Evolutionary conservation across 1,139 yeast genomes (phyloP), one percentile per base, ranked within the genome.

Genomic region (Torulaspora globosa): DNA sequence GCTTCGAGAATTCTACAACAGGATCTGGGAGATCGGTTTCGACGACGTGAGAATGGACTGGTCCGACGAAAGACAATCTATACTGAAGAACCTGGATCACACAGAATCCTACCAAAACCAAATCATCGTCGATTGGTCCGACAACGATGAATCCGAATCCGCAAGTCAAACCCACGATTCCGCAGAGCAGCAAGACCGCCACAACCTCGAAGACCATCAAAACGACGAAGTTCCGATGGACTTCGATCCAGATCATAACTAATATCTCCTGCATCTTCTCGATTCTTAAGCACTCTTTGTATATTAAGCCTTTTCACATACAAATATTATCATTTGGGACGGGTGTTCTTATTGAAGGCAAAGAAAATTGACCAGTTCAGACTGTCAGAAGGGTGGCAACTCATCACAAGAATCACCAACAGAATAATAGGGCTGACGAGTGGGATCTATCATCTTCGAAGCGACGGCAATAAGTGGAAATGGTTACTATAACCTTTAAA

Each of bases 401-500:
- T 21, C 29, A 29, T 28, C 24, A 27, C 15, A 9, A 18, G 28
- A 24, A 24, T 16, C 16, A 11, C 10, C 26, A 15, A 21, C 21
- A 19, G 35, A 36, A 21, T 29, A 31, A 39, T 21, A 21, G 23
- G 6, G 23, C 2, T 7, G 7, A 6, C 2, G 23, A 21, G 8
- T 21, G 2, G 23, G 9, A 21, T 21, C 6, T 21, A 21, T 21
- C 23, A 21, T 21, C 23, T 10, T 26, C 10, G 2, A 26, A 26
- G 29, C 29, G 23, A 26, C 29, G 12, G 29, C 8, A 2, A 11
- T 10, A 11, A 30, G 10, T 38, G 21, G 34, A 9, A 19, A 62
- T 50, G 59, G 89, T 92, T 95, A 85, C 83, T 70, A 74, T 94
- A 56, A 79, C 84, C 45, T 80, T 92, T 67, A 89, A 90, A 67